Conservation (phyloP, 2,329 filamentous ascomycete genomes). For the Hypoxylon sp. region DNA sequence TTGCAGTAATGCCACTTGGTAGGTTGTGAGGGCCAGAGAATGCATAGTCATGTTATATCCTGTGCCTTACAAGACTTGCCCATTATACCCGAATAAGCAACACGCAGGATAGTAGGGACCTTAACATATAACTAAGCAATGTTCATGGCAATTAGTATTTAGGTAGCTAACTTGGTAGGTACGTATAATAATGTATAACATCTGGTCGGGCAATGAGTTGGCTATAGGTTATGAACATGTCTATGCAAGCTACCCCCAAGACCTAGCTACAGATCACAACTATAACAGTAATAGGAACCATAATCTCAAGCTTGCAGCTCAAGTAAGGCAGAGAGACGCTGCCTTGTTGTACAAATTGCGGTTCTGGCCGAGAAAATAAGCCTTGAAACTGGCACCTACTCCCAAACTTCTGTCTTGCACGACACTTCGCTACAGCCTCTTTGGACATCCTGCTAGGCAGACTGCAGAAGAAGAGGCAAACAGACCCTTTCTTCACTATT, state of each 20-base stretch:
- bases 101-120: no score
- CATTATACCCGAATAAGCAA: neutral
- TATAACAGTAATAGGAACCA: neutral
- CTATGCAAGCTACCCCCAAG: neutral
- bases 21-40: neutral
- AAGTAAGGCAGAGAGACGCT: neutral
- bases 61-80: neutral
- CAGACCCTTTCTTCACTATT: constrained; percentile 4
- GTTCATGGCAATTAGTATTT: no score
- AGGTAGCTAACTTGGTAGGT: neutral
- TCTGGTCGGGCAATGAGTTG: neutral
- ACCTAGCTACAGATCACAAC: neutral
- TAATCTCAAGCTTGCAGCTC: neutral
- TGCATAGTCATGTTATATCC: neutral
- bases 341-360: neutral
- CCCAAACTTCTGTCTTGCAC: constrained; percentile 5
- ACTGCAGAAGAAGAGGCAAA: constrained; percentile 38
- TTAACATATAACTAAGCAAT: no score
- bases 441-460: constrained; percentile 21
- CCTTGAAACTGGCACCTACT: neutral
- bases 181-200: neutral
- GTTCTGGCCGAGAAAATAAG: neutral
- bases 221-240: neutral
- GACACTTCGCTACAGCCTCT: constrained; percentile 9
- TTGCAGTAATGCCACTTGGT: neutral